phyloP scores from a whole-genome alignment of 2,329 filamentous ascomycete genomes.

The Fusarium buxicola region DNA sequence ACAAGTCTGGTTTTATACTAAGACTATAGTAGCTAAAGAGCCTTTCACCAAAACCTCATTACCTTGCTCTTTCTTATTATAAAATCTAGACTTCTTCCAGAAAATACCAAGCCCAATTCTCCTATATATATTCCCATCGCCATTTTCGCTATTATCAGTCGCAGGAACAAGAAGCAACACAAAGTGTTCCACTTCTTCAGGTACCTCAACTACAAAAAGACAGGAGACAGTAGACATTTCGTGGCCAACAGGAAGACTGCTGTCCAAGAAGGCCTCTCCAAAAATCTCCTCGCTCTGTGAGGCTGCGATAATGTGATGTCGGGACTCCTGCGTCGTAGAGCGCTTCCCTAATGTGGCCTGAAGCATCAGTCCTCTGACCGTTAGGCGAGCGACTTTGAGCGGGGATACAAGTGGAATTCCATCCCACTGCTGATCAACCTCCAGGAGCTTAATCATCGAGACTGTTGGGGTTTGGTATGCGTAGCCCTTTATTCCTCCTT shows the following conservation, averaged over 20 bases:
- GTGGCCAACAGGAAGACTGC: fast-evolving
- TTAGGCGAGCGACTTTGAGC: background rate
- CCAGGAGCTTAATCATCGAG: background rate
- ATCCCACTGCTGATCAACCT: background rate
- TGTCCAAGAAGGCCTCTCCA: conserved; percentile 10
- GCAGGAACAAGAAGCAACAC: background rate
- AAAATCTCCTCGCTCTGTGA: background rate
- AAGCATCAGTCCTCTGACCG: background rate
- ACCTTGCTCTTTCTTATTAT: too few species aligned
- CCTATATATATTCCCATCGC: fast-evolving
- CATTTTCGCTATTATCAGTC: fast-evolving
- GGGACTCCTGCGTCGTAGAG: background rate
- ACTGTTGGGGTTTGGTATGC: fast-evolving
- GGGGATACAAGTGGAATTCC: background rate
- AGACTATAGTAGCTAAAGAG: too few species aligned
- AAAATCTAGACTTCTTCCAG: background rate
- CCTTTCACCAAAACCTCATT: too few species aligned
- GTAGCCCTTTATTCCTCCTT: background rate
- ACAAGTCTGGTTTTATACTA: too few species aligned
- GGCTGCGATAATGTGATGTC: conserved; percentile 1
- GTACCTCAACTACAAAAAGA: background rate
- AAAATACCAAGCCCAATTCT: conserved; percentile 3
- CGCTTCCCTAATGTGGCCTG: background rate
- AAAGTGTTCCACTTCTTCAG: background rate
- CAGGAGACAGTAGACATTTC: background rate